These are phyloP conservation scores for Meyerozyma carpophila DNA, from an alignment of 1,139 yeast species.

Conservation along the genomic window DNA sequence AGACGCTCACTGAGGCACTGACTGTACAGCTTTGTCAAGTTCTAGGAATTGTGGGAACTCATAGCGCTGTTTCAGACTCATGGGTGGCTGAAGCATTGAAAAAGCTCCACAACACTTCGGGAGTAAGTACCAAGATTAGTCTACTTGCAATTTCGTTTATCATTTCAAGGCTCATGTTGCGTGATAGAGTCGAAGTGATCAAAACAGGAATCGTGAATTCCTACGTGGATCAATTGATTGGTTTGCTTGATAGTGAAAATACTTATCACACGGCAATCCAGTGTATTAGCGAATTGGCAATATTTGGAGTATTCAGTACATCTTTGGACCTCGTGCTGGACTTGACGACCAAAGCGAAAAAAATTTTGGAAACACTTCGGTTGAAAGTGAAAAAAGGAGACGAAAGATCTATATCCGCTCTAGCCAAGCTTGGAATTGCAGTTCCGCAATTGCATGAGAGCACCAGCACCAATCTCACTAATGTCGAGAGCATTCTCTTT, in stretches of 20 bases:
- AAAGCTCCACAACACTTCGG: not conserved
- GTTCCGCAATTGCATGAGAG: conserved; percentile 10
- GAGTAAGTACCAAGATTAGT: conserved; percentile 11
- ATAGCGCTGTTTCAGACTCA: conserved; percentile 19
- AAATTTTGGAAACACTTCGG: conserved; percentile 27
- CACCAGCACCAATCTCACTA: conserved; percentile 16
- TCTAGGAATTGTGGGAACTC: conserved; percentile 54
- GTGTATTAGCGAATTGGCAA: conserved; percentile 50
- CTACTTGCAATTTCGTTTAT: conserved; percentile 42
- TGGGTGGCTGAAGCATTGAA: conserved; percentile 7
- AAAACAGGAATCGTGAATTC: conserved; percentile 11
- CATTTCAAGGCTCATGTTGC: conserved; percentile 45
- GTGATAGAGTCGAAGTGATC: conserved; percentile 26
- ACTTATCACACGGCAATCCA: conserved; percentile 32
- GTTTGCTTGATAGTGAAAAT: conserved; percentile 14
- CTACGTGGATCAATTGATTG: conserved; percentile 13
- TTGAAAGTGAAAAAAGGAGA: conserved; percentile 50
- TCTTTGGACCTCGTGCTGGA: conserved; percentile 4
- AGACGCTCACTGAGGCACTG: conserved; percentile 28
- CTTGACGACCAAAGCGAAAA: conserved; percentile 10
- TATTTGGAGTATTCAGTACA: conserved; percentile 44
- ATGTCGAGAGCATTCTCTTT: conserved; percentile 42
- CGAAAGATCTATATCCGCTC: conserved; percentile 54
- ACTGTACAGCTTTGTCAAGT: conserved; percentile 37
- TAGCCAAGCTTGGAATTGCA: conserved; percentile 48